Evolutionary conservation across 768 basidiomycete genomes (phyloP).

Genomic region (Pleurotus sapidus): DNA sequence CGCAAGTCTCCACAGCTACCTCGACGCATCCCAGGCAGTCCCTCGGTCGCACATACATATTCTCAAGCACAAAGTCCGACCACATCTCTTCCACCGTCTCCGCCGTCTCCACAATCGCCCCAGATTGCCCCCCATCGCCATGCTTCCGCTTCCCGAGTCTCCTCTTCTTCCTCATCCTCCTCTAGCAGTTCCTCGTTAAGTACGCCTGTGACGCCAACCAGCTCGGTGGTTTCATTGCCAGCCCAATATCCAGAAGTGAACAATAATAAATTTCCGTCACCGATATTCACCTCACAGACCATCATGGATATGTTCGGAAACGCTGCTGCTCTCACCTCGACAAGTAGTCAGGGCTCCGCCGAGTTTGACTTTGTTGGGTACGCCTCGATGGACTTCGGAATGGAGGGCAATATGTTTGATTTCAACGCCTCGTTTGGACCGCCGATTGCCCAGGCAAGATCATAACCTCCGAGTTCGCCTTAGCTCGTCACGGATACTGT

Average conservation of each 20-base stretch:
- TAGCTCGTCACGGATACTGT: no score
- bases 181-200: slow-evolving; percentile 14
- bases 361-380: no score
- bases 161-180: slow-evolving; percentile 10
- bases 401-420: neutral
- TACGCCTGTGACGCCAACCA: slow-evolving; percentile 1
- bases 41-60: slow-evolving; percentile 11
- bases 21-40: slow-evolving; percentile 18
- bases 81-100: slow-evolving; percentile 2
- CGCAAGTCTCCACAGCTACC: slow-evolving; percentile 23
- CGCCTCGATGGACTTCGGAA: neutral
- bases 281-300: neutral
- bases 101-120: neutral
- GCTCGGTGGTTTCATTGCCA: neutral
- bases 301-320: neutral
- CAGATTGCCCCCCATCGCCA: slow-evolving; percentile 5
- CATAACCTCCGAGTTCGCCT: neutral
- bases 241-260: neutral
- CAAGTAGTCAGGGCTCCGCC: no score
- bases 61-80: slow-evolving; percentile 2
- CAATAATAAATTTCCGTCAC: neutral
- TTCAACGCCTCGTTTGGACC: neutral
- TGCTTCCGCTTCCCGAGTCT: slow-evolving; percentile 9
- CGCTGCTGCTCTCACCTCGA: neutral
- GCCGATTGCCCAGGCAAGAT: neutral